A percentile compares a stretch with the other conserved stretches of the same genome.
Evolutionary conservation across 2,329 filamentous ascomycete species (phyloP).

Genomic region (Diaporthe velutina): DNA sequence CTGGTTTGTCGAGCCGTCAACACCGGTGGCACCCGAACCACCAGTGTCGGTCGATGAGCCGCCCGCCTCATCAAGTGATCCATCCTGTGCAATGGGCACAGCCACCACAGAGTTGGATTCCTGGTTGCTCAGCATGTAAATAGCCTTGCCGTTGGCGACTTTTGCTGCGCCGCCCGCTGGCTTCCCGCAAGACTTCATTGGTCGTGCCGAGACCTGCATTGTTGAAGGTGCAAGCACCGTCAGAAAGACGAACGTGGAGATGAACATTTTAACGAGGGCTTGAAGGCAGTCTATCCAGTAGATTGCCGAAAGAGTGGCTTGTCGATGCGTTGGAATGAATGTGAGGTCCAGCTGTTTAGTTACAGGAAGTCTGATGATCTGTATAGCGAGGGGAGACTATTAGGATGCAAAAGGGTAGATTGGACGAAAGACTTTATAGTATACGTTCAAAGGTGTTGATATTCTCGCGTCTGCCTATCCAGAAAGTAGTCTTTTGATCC

Average conservation of each 20-base stretch:
- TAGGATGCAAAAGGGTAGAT: background rate
- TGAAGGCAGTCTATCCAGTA: constrained; percentile 3
- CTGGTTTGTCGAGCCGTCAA: constrained; percentile 53
- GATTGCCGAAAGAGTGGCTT: background rate
- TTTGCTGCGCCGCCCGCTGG: constrained; percentile 2
- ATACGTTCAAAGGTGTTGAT: background rate
- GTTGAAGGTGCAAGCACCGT: background rate
- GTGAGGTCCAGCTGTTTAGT: background rate
- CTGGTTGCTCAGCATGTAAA: constrained; percentile 70
- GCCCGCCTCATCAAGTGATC: constrained; percentile 54
- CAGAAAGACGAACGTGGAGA: background rate
- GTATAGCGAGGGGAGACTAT: background rate
- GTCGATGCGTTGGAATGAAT: background rate
- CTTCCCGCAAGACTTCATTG: constrained; percentile 1
- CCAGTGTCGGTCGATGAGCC: constrained; percentile 60
- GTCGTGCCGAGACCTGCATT: background rate
- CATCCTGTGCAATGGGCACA: constrained; percentile 60
- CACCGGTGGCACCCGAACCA: constrained; percentile 57
- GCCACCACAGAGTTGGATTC: constrained; percentile 62
- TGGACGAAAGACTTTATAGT: background rate
- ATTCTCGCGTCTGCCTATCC: background rate
- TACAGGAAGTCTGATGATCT: background rate
- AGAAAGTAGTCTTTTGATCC: background rate
- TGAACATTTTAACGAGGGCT: background rate
- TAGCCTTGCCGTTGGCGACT: constrained; percentile 54